Conservation (phyloP, 768 basidiomycete genomes). For the Mrakia blollopis region DNA sequence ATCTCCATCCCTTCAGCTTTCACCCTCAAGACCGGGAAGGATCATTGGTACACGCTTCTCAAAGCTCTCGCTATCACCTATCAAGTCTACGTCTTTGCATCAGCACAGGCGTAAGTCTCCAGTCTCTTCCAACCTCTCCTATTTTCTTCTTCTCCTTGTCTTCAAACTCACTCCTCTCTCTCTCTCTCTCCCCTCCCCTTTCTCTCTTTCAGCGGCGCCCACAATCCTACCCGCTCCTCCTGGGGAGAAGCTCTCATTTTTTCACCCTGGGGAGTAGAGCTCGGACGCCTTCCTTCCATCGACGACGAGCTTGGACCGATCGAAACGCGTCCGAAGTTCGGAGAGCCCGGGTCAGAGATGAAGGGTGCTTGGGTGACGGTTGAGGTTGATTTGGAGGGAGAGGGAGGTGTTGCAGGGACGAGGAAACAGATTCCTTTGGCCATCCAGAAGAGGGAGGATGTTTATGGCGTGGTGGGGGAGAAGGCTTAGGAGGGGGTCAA, state of each 20-base stretch:
- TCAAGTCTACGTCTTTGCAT: conserved; percentile 41
- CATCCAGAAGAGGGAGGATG: conserved; percentile 39
- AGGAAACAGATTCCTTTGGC: conserved; percentile 39
- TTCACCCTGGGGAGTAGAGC: conserved; percentile 40
- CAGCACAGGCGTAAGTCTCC: conserved; percentile 37
- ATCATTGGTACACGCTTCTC: conserved; percentile 40
- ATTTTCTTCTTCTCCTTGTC: not conserved
- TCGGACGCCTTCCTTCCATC: conserved; percentile 38
- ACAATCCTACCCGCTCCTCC: conserved; percentile 37
- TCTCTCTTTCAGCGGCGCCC: conserved; percentile 33
- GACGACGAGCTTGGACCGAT: conserved; percentile 34
- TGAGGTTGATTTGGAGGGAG: conserved; percentile 35
- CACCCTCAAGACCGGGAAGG: conserved; percentile 41
- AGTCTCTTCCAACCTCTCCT: no score
- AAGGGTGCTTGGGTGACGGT: conserved; percentile 36
- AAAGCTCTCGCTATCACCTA: conserved; percentile 39
- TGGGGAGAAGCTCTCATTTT: conserved; percentile 43
- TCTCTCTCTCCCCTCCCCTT: not conserved
- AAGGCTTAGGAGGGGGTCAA: no score
- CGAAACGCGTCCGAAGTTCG: conserved; percentile 3
- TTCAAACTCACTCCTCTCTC: not conserved
- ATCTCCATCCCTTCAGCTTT: conserved; percentile 42
- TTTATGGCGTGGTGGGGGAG: conserved; percentile 37
- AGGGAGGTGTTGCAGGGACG: conserved; percentile 33
- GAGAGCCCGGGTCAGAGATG: conserved; percentile 32